phyloP scores from a whole-genome alignment of 306 rosid genomes.

The Lithocarpus polystachyus region DNA sequence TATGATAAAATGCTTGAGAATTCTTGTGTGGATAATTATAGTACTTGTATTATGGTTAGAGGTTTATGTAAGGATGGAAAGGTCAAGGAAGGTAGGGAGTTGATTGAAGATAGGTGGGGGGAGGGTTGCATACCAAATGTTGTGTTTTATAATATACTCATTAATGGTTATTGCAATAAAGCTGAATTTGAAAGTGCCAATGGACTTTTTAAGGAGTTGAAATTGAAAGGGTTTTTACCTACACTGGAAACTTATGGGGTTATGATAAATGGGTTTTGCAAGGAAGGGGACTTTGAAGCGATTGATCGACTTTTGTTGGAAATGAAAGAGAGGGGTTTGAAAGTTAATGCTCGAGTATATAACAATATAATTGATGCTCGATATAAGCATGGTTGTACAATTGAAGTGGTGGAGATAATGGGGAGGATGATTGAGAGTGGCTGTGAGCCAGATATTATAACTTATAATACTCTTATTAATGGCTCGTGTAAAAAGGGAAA shows the following conservation, averaged over 20 bases:
- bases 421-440: constrained; percentile 56
- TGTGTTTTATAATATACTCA: constrained; percentile 67
- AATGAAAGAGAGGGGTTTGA: constrained; percentile 61
- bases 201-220: constrained; percentile 53
- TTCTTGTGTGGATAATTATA: constrained; percentile 51
- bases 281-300: constrained; percentile 48
- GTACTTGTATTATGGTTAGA: constrained; percentile 61
- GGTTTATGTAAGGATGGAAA: constrained; percentile 65
- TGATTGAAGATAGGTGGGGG: constrained; percentile 71
- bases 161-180: constrained; percentile 68
- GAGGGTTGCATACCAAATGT: constrained; percentile 65
- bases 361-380: constrained; percentile 62
- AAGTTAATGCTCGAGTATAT: constrained; percentile 44
- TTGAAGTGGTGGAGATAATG: constrained; percentile 40
- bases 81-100: constrained; percentile 55
- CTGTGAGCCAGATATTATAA: constrained; percentile 65
- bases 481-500: constrained; percentile 54
- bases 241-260: constrained; percentile 60
- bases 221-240: constrained; percentile 64
- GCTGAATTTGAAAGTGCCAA: constrained; percentile 53
- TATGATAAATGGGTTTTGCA: constrained; percentile 66
- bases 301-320: constrained; percentile 59
- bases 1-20: constrained; percentile 60
- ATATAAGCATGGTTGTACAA: constrained; percentile 45
- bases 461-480: constrained; percentile 61